A percentile compares a stretch with the other conserved stretches of the same genome.
These are phyloP conservation scores for Entomortierella lignicola DNA, from an alignment of 192 early-diverging fungal species.

Conservation along the genomic window DNA sequence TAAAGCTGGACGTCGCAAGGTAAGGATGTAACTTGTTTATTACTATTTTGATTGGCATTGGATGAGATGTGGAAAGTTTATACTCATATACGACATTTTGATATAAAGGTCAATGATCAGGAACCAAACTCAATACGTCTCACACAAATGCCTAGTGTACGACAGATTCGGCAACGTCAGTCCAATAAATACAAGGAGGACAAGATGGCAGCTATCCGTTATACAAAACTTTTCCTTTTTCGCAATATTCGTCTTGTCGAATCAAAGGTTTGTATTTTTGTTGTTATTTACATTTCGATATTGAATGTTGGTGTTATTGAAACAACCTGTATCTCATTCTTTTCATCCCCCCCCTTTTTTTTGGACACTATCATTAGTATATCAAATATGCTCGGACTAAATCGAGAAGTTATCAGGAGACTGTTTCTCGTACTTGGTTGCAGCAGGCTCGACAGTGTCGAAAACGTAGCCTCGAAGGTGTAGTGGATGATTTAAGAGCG, in stretches of 20 bases:
- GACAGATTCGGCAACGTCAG: slow-evolving; percentile 42
- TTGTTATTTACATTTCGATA: too few relatives aligned
- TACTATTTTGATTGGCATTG: too few relatives aligned
- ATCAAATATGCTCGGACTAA: slow-evolving; percentile 51
- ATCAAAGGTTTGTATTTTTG: slow-evolving; percentile 31
- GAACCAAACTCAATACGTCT: slow-evolving; percentile 18
- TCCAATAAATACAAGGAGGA: slow-evolving; percentile 46
- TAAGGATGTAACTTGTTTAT: too few relatives aligned
- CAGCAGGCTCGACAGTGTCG: slow-evolving; percentile 26
- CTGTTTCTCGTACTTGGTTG: slow-evolving; percentile 27
- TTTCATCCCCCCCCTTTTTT: too few relatives aligned
- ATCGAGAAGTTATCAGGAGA: slow-evolving; percentile 44
- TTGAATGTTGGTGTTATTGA: too few relatives aligned
- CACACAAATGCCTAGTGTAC: slow-evolving; percentile 32
- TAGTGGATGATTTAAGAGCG: slow-evolving; percentile 25
- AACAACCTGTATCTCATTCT: too few relatives aligned
- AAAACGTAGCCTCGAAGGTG: slow-evolving; percentile 43
- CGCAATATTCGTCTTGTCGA: slow-evolving; percentile 42
- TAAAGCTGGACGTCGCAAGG: slow-evolving; percentile 31
- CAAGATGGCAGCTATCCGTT: slow-evolving; percentile 41
- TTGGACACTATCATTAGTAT: slow-evolving; percentile 8
- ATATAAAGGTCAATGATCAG: slow-evolving; percentile 27
- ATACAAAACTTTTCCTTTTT: slow-evolving; percentile 41
- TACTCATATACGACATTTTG: too few relatives aligned
- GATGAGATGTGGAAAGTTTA: too few relatives aligned